Evolutionary conservation across 176 grass and related monocot species (phyloP).

Genomic region (Panicum miliaceum): DNA sequence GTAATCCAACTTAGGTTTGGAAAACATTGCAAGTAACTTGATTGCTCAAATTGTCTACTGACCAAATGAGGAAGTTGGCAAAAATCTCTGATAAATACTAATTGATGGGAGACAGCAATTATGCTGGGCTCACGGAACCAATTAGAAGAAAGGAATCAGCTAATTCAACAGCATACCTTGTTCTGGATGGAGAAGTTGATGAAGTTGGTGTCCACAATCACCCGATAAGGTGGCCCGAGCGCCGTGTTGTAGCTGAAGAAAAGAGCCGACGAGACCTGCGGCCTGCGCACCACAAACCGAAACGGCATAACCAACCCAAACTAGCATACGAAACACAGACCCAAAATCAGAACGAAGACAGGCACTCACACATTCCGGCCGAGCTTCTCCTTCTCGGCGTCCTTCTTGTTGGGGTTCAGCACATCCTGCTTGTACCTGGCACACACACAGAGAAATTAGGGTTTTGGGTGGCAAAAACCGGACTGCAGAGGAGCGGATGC

Average conservation of each 20-base stretch:
- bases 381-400: constrained; percentile 71
- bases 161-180: constrained; percentile 50
- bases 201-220: constrained; percentile 98
- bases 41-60: background rate
- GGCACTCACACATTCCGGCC: constrained; percentile 74
- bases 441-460: background rate
- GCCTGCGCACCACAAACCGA: constrained; percentile 47
- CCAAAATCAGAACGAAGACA: background rate
- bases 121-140: background rate
- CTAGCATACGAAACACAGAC: background rate
- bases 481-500: background rate
- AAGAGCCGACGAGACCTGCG: constrained; percentile 64
- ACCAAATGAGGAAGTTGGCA: background rate
- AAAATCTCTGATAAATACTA: background rate
- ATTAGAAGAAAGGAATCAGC: background rate
- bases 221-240: constrained; percentile 79
- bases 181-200: constrained; percentile 99
- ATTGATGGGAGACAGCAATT: background rate
- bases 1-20: background rate
- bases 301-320: background rate
- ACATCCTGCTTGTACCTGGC: constrained; percentile 73
- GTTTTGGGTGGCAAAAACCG: background rate
- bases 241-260: constrained; percentile 96
- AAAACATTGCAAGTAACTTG: background rate
- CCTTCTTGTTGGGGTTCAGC: constrained; percentile 83